Conservation (phyloP, 805 yeast species). For the Millerozyma acaciae region DNA sequence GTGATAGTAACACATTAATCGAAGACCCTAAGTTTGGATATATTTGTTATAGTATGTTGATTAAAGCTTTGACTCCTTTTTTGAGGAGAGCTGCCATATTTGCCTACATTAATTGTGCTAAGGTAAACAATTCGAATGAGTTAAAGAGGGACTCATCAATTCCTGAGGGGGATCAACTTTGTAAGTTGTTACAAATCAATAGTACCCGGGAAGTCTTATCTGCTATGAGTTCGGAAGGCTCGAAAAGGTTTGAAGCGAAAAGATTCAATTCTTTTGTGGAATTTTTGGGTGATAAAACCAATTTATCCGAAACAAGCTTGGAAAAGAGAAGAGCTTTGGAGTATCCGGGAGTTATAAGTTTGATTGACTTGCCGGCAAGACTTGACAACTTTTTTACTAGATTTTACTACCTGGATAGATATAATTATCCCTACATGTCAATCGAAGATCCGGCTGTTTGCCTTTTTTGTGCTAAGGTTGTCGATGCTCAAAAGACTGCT, state of each 20-base stretch:
- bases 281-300: constrained; percentile 7
- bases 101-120: constrained; percentile 51
- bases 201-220: constrained; percentile 21
- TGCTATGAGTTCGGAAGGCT: constrained; percentile 11
- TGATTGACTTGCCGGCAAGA: constrained; percentile 62
- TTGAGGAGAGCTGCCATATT: constrained; percentile 60
- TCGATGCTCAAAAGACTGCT: constrained; percentile 62
- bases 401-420: constrained; percentile 44
- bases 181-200: constrained; percentile 48
- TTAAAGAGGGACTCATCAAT: constrained; percentile 19
- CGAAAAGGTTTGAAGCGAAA: constrained; percentile 19
- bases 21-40: constrained; percentile 26
- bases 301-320: constrained; percentile 6
- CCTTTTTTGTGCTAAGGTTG: constrained; percentile 68
- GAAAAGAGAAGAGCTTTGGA: constrained; percentile 32
- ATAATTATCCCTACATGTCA: constrained; percentile 31
- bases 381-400: constrained; percentile 67
- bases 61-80: constrained; percentile 60
- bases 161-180: constrained; percentile 55
- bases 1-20: constrained; percentile 5
- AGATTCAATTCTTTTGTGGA: constrained; percentile 20
- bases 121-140: constrained; percentile 22
- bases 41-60: constrained; percentile 49
- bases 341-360: constrained; percentile 62
- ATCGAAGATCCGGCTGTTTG: constrained; percentile 81